Conservation (phyloP, 2,329 filamentous ascomycete species). For the Penicillium sp. region DNA sequence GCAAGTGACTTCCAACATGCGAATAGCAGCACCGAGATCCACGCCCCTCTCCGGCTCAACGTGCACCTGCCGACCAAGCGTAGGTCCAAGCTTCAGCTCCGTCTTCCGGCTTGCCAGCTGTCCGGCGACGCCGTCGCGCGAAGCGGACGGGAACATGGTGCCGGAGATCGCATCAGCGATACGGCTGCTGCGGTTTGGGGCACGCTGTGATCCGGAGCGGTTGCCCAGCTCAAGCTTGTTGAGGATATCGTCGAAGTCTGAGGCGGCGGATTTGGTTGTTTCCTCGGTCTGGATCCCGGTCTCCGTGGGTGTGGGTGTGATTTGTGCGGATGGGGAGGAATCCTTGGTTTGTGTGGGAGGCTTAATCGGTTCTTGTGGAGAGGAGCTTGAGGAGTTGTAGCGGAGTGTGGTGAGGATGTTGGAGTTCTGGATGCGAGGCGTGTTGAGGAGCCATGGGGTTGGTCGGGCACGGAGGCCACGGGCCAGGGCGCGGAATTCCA, state of each 20-base stretch:
- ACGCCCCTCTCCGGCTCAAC: constrained; percentile 36
- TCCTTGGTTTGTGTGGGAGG: neutral
- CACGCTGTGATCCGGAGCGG: constrained; percentile 1
- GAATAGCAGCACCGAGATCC: constrained; percentile 31
- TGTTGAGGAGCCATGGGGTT: constrained; percentile 26
- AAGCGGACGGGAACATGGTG: neutral
- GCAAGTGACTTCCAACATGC: constrained; percentile 27
- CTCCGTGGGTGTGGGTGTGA: constrained; percentile 3
- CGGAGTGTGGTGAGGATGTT: constrained; percentile 20
- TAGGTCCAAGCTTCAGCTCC: constrained; percentile 38
- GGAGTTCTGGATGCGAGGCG: constrained; percentile 16
- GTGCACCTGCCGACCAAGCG: constrained; percentile 35
- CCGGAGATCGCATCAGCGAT: constrained; percentile 22
- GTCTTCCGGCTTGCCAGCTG: constrained; percentile 24
- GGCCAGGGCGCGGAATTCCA: constrained; percentile 35
- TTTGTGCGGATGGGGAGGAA: neutral
- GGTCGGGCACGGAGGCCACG: constrained; percentile 34
- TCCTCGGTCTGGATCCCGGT: neutral
- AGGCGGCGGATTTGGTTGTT: constrained; percentile 6
- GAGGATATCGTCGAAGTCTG: constrained; percentile 35
- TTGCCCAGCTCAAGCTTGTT: constrained; percentile 31
- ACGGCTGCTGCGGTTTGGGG: neutral
- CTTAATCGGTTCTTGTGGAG: neutral
- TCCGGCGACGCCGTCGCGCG: constrained; percentile 10
- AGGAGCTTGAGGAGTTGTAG: constrained; percentile 23